Conservation (phyloP, 2,329 filamentous ascomycete genomes). For the Beauveria scarabaeidicola region DNA sequence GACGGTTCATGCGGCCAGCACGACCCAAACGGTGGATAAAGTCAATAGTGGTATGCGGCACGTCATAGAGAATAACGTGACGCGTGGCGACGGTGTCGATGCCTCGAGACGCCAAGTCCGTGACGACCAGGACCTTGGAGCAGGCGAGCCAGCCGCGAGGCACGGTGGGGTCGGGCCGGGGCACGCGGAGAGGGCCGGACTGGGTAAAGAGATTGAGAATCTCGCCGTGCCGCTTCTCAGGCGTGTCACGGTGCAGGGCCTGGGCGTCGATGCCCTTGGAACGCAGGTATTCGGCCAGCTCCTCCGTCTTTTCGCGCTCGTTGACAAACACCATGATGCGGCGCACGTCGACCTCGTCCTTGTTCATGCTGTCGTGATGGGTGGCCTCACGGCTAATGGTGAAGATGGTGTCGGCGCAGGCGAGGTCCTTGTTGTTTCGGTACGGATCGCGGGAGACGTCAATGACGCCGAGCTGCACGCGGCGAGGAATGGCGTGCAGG, state of each 20-base stretch:
- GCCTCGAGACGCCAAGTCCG: slow-evolving; percentile 82
- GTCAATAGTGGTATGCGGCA: slow-evolving; percentile 96
- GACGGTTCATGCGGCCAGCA: slow-evolving; percentile 83
- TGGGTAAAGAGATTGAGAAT: slow-evolving; percentile 68
- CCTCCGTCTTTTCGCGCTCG: slow-evolving; percentile 79
- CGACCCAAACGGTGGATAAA: slow-evolving; percentile 94
- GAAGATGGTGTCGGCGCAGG: slow-evolving; percentile 92
- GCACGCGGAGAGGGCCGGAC: slow-evolving; percentile 30
- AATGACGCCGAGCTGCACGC: slow-evolving; percentile 87
- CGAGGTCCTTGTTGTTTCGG: slow-evolving; percentile 82
- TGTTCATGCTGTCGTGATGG: slow-evolving; percentile 46
- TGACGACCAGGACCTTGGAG: slow-evolving; percentile 87
- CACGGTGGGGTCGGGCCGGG: slow-evolving; percentile 18
- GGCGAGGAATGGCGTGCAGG: slow-evolving; percentile 87
- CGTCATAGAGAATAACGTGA: slow-evolving; percentile 90
- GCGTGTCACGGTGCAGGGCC: slow-evolving; percentile 76
- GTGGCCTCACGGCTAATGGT: slow-evolving; percentile 72
- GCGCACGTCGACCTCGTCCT: slow-evolving; percentile 58
- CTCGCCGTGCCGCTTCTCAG: slow-evolving; percentile 67
- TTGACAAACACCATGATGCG: slow-evolving; percentile 95
- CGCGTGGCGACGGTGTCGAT: slow-evolving; percentile 90
- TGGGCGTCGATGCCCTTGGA: slow-evolving; percentile 84
- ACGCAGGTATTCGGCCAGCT: slow-evolving; percentile 69
- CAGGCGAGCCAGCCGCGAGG: slow-evolving; percentile 53
- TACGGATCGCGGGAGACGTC: slow-evolving; percentile 91